Base-by-base conservation (phyloP, 2,329 filamentous ascomycete species). In the Alternaria postmessia region DNA sequence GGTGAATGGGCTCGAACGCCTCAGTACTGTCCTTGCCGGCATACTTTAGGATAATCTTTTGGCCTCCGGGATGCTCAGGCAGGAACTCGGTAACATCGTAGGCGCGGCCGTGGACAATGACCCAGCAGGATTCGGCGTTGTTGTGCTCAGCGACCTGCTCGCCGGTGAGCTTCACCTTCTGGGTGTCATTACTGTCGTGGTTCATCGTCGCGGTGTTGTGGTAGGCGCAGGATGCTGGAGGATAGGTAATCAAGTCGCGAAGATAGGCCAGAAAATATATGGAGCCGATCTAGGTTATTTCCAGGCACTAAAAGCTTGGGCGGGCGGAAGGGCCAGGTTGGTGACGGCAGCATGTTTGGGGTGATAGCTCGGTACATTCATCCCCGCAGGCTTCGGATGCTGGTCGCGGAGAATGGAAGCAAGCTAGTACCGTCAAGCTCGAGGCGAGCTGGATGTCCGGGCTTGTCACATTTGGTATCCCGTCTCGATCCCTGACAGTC, bases 11-110 rank as follows among this genome's bases (percentile, higher is more conserved):
- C 77, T 79, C 44, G 83, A 85, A 88, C 79, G 67, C 86, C 76
- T 80, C 71, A 11, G 74, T 78, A n/a, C 75, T 75, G 57, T 78
- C 75, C 57, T 75, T 75, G 67, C 76, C 76, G 18, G 76, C 66
- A 65, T 97, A 97, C 82, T 97, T 97, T 66, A 99, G 86, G 73
- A 99, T 98, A 78, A 98, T 96, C 76, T 94, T 95, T 67, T 89
- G 86, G 38, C 87, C 87, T 30, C 88, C 87, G 5, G 87, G 87
- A 73, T 89, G 87, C 60, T 87, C 81, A n/a, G 85, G 84, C 9
- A 87, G 81, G 73, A 92, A 91, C 16, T 86, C 82, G 24, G 87
- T 89, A 44, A 92, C 78, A 74, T 92, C 87, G 80, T 88, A 91
- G 28, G 91, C 88, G 68, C 86, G 84, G 46, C 85, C 85, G 73